Evolutionary conservation across 2,329 filamentous ascomycete species (phyloP).

Genomic region (Cadophora gregata): DNA sequence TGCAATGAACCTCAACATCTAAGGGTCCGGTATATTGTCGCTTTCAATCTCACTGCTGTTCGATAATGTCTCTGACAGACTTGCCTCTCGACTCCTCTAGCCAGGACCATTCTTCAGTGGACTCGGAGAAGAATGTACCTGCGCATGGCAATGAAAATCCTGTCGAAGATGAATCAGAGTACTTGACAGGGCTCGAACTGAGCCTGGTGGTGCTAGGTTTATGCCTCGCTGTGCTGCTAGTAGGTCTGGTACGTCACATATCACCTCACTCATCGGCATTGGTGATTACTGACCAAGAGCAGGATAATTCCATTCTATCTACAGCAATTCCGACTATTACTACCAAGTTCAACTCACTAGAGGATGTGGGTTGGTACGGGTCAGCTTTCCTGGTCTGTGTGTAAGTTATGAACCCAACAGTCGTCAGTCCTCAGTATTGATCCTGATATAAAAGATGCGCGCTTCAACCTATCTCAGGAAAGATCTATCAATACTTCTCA

Average conservation of each 20-base stretch:
- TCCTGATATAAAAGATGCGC: slow-evolving; percentile 26
- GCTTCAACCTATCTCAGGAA: slow-evolving; percentile 36
- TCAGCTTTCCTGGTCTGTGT: slow-evolving; percentile 42
- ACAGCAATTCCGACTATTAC: slow-evolving; percentile 49
- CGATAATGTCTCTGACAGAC: slow-evolving; percentile 13
- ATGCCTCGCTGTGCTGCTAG: slow-evolving; percentile 28
- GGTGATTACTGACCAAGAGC: not conserved
- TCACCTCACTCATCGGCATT: not conserved
- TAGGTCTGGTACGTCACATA: slow-evolving; percentile 26
- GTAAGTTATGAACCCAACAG: slow-evolving; percentile 21
- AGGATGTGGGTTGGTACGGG: slow-evolving; percentile 48
- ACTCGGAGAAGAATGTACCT: slow-evolving; percentile 36
- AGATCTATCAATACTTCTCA: slow-evolving; percentile 41
- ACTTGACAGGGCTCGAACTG: slow-evolving; percentile 25
- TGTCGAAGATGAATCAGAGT: slow-evolving; percentile 25
- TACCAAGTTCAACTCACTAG: slow-evolving; percentile 44
- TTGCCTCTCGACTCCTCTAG: slow-evolving; percentile 10
- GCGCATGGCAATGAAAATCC: slow-evolving; percentile 48
- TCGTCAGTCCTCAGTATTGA: not conserved
- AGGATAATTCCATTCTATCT: slow-evolving; percentile 35
- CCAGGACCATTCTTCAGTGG: slow-evolving; percentile 19
- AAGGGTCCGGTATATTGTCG: not conserved
- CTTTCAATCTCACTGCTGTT: not conserved
- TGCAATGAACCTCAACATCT: not conserved
- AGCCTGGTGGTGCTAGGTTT: slow-evolving; percentile 28